These are phyloP conservation scores for Exophiala alcalophila DNA, from an alignment of 2,329 filamentous ascomycete genomes.

Conservation along the genomic window DNA sequence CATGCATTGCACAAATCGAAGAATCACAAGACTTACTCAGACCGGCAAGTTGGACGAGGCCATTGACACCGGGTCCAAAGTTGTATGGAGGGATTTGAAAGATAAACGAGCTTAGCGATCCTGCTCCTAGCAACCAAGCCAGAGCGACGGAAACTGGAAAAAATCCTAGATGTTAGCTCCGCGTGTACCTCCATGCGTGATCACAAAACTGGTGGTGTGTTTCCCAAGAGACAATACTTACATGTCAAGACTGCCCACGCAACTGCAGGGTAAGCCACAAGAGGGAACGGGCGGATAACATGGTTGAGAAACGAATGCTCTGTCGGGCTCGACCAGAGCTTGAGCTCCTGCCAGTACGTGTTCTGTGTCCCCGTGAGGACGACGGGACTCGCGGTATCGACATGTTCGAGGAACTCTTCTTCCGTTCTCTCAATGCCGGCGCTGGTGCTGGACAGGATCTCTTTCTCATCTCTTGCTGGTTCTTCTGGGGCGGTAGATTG, in stretches of 20 bases:
- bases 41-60: background rate
- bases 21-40: background rate
- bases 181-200: too few species aligned
- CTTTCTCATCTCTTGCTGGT: too few species aligned
- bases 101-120: background rate
- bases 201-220: too few species aligned
- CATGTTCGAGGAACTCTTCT: too few species aligned
- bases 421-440: too few species aligned
- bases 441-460: too few species aligned
- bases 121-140: constrained; percentile 1
- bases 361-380: background rate
- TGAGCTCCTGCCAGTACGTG: background rate
- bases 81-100: constrained; percentile 3
- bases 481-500: too few species aligned
- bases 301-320: constrained; percentile 4
- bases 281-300: constrained; percentile 1
- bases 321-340: background rate
- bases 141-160: background rate
- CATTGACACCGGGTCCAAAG: background rate
- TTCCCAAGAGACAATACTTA: background rate
- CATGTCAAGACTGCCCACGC: background rate
- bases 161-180: too few species aligned
- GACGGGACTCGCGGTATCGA: background rate
- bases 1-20: too few species aligned
- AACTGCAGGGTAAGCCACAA: background rate